Base-by-base conservation (phyloP, 176 grass and related monocot species). In the Avena atlantica region DNA sequence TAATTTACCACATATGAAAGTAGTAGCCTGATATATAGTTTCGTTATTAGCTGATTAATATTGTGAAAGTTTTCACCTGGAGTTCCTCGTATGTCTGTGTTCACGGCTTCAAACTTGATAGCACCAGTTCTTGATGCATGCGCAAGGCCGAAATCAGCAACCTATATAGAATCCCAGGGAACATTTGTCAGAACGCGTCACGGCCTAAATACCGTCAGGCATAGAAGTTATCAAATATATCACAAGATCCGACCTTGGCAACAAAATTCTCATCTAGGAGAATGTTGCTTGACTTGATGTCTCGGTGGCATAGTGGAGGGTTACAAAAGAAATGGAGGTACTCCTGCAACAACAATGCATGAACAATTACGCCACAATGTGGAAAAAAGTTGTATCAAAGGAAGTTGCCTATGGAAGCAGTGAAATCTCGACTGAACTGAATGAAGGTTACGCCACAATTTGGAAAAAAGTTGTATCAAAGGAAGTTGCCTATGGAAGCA, bases 251-350 rank as follows among this genome's bases (percentile, higher is more conserved):
- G 76, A 98, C 96, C 93, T 98, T 98, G 51, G 96, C 96, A 37
- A 94, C 93, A 77, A 95, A 98, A 84, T 95, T 91, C 44, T 98
- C 92, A 67, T 95, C 96, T 42, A 98, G 91, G 77, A 98, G 93
- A 94, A 98, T 98, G 75, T 98, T 98, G 88, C 96, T 98, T 0
- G 96, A 95, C 74, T 98, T 98, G 70, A 98, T 94, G 66, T 98
- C 96, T 89, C 96, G 87, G 55, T 99, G 97, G 80, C 94, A 99
- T 55, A 99, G 97, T 13, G 94, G 97, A 58, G 97, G 97, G 82
- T 99, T 89, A 81, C 97, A 99, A 87, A 94, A 99, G 83, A 99
- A 99, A 90, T 99, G 97, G 20, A 99, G 94, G 81, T 99, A 99
- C 29, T 99, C 97, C 97, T 99, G 81, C 83, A 94, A 84, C 49